phyloP scores from a whole-genome alignment of 2,329 filamentous ascomycete species.

The Davidsoniella virescens region DNA sequence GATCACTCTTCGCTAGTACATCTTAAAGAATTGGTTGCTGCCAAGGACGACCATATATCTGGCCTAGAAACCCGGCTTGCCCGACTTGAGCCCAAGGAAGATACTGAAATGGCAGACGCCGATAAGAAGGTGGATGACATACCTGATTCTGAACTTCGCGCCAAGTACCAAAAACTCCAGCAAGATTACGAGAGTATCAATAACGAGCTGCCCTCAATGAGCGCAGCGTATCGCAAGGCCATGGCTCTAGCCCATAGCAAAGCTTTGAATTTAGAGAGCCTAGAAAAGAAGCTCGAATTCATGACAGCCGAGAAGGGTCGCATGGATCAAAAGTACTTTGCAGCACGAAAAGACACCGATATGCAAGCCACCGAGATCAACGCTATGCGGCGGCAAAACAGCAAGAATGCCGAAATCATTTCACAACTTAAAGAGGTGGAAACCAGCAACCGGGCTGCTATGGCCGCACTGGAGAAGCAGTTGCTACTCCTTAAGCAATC shows the following conservation, averaged over 20 bases:
- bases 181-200: slow-evolving; percentile 72
- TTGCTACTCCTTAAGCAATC: slow-evolving; percentile 66
- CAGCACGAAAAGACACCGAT: slow-evolving; percentile 86
- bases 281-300: slow-evolving; percentile 64
- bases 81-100: slow-evolving; percentile 41
- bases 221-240: slow-evolving; percentile 79
- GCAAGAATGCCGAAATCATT: slow-evolving; percentile 86
- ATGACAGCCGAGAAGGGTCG: slow-evolving; percentile 82
- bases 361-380: slow-evolving; percentile 66
- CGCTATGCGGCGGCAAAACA: slow-evolving; percentile 63
- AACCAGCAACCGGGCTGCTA: slow-evolving; percentile 53
- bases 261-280: slow-evolving; percentile 54
- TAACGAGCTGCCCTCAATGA: slow-evolving; percentile 75
- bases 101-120: slow-evolving; percentile 26
- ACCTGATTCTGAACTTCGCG: slow-evolving; percentile 52
- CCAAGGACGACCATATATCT: slow-evolving; percentile 63
- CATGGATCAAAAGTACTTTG: slow-evolving; percentile 95
- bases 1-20: slow-evolving; percentile 54
- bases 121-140: slow-evolving; percentile 39
- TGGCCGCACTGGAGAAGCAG: slow-evolving; percentile 83
- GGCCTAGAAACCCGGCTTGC: slow-evolving; percentile 72
- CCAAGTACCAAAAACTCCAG: slow-evolving; percentile 58
- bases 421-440: slow-evolving; percentile 85
- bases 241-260: slow-evolving; percentile 75
- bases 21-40: slow-evolving; percentile 62